A percentile compares a stretch with the other conserved stretches of the same genome.
These are phyloP conservation scores for Talaromyces sp. DNA, from an alignment of 2,329 filamentous ascomycete genomes.

Conservation along the genomic window DNA sequence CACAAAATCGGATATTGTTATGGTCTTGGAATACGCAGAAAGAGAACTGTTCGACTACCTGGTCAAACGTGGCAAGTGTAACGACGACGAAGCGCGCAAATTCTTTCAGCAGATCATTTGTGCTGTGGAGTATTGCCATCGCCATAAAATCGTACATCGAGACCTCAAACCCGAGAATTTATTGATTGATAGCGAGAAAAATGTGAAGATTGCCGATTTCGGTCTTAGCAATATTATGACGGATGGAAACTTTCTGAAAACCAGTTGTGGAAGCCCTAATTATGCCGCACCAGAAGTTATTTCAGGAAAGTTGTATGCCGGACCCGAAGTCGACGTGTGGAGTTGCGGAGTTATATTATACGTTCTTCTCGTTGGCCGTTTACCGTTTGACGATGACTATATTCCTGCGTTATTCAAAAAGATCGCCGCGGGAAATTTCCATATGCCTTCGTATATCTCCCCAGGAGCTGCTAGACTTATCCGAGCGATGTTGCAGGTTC, in stretches of 20 bases:
- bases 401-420: slow-evolving; percentile 97
- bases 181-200: slow-evolving; percentile 87
- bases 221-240: slow-evolving; percentile 99
- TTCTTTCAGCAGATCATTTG: slow-evolving; percentile 99
- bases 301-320: slow-evolving; percentile 93
- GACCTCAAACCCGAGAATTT: slow-evolving; percentile 97
- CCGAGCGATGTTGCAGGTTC: slow-evolving; percentile 89
- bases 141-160: slow-evolving; percentile 97
- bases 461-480: slow-evolving; percentile 70
- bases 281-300: slow-evolving; percentile 98
- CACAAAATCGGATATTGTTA: slow-evolving; percentile 89
- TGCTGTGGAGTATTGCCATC: slow-evolving; percentile 96
- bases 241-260: slow-evolving; percentile 97
- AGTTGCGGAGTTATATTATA: slow-evolving; percentile 62
- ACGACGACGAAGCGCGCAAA: slow-evolving; percentile 84
- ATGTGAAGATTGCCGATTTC: slow-evolving; percentile 99
- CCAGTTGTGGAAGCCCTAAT: slow-evolving; percentile 95
- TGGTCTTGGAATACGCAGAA: slow-evolving; percentile 97
- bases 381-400: slow-evolving; percentile 97
- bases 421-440: slow-evolving; percentile 90
- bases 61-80: slow-evolving; percentile 86
- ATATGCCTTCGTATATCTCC: slow-evolving; percentile 86
- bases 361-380: slow-evolving; percentile 58
- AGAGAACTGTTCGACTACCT: slow-evolving; percentile 98
- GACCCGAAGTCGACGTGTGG: slow-evolving; percentile 93